phyloP scores from a whole-genome alignment of 306 rosid species.

The Quercus agrifolia region DNA sequence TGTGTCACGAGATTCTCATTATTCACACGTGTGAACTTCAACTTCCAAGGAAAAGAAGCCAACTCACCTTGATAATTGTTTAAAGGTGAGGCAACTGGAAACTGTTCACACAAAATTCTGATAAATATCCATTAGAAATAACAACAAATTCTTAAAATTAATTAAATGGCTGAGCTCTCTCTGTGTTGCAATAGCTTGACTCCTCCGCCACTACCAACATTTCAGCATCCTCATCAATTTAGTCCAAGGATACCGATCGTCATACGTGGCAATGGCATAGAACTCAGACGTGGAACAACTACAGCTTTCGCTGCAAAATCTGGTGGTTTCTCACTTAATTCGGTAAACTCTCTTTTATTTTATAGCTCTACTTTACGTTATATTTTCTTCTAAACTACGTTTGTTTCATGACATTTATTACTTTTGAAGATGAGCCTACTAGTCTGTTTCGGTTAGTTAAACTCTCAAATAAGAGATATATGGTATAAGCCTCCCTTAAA shows the following conservation, averaged over 20 bases:
- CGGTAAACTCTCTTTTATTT: constrained; percentile 25
- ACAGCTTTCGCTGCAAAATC: constrained; percentile 43
- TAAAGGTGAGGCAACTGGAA: neutral
- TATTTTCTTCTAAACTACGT: neutral
- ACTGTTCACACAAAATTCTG: neutral
- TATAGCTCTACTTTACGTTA: neutral
- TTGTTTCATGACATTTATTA: neutral
- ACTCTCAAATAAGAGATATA: too few relatives aligned
- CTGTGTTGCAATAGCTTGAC: neutral
- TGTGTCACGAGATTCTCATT: neutral
- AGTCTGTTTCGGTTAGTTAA: too few relatives aligned
- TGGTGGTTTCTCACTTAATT: constrained; percentile 47
- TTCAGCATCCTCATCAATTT: neutral
- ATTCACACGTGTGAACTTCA: neutral
- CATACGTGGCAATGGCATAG: neutral
- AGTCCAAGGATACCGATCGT: neutral
- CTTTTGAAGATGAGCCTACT: too few relatives aligned
- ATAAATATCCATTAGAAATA: neutral
- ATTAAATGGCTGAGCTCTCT: constrained; percentile 6
- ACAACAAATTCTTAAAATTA: neutral
- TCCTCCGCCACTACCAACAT: neutral
- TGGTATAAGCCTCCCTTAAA: too few relatives aligned
- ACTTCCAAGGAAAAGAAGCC: neutral
- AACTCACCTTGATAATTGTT: neutral
- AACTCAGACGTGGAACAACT: constrained; percentile 2